Percentiles rank a stretch among this genome's conserved stretches.
Evolutionary conservation across 1,139 yeast genomes (phyloP).

Genomic region (Candida tropicalis): DNA sequence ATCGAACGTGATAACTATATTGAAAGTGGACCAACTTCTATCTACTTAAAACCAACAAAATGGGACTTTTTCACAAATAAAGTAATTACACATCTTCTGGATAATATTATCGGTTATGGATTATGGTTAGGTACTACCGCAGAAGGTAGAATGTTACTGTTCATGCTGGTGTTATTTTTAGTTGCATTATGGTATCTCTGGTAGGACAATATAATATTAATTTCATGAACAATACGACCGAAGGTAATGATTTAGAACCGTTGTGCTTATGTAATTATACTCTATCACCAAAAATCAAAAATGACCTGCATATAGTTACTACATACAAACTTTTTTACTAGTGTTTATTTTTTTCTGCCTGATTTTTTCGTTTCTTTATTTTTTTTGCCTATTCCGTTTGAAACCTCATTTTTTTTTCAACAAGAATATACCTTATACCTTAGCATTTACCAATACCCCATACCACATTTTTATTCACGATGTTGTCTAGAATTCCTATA

Average conservation of each 20-base stretch:
- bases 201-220: slow-evolving; percentile 1
- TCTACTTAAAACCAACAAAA: slow-evolving; percentile 46
- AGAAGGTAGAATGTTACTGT: slow-evolving; percentile 36
- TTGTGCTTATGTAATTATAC: no score
- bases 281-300: no score
- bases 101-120: slow-evolving; percentile 39
- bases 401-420: no score
- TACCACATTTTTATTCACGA: no score
- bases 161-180: slow-evolving; percentile 12
- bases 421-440: no score
- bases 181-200: slow-evolving; percentile 11
- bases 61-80: slow-evolving; percentile 34
- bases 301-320: background rate
- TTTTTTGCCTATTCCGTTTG: no score
- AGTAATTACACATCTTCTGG: slow-evolving; percentile 34
- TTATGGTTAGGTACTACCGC: slow-evolving; percentile 44
- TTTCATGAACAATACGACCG: background rate
- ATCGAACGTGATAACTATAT: slow-evolving; percentile 13
- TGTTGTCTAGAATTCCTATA: background rate
- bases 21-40: slow-evolving; percentile 46
- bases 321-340: background rate
- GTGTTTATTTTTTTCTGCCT: background rate
- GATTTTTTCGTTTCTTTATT: background rate
- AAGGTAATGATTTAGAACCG: background rate
- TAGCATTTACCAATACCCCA: background rate